Base-by-base conservation (phyloP, 1,284 basidiomycete species). In the Sanguinoderma infundibulare region DNA sequence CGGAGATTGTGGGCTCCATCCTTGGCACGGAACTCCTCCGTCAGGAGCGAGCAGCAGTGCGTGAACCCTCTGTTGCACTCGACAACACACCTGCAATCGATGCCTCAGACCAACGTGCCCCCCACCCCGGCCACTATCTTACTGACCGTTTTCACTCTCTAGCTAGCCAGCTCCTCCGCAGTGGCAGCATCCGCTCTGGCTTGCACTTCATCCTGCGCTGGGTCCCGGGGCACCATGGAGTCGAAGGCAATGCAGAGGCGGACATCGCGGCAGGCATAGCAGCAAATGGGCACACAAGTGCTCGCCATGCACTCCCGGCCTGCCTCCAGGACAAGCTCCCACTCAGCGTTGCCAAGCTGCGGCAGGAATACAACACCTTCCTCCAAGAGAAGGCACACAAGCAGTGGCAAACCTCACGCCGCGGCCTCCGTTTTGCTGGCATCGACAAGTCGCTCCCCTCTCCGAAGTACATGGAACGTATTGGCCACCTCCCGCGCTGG, bases 231-330 rank as follows among this genome's bases (percentile, higher is more conserved):
- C 70, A 69, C 53, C 34, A 50, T 0, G 65, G 53, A 22, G 22
- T 69, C 1, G 32, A 46, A 12, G 70, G 70, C 10, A 70, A 71
- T 34, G 65, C 70, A 28, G 7, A 17, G 1, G 67, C 63, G n/a
- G 66, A 68, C 44, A n/a, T 24, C 14, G 56, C 61, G 30, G 63
- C 66, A 17, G 70, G 67, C 47, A 36, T 32, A 12, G 69, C 64
- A 4, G 68, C 67, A 10, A 40, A 39, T 5, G 61, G 61, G 2
- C 32, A 62, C 2, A 22, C 49, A 12, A 61, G 55, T 36, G n/a
- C 20, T 17, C 14, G 10, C 24, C 3, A 12, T 6, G 17, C n/a
- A 34, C 61, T 67, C 24, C 66, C 64, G 1, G 14, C 24, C 4
- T 15, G 28, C 0, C 61, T 67, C 7, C 64, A 62, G 20, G 44